Conservation (phyloP, 2,329 filamentous ascomycete species). For the Venturia asperata region DNA sequence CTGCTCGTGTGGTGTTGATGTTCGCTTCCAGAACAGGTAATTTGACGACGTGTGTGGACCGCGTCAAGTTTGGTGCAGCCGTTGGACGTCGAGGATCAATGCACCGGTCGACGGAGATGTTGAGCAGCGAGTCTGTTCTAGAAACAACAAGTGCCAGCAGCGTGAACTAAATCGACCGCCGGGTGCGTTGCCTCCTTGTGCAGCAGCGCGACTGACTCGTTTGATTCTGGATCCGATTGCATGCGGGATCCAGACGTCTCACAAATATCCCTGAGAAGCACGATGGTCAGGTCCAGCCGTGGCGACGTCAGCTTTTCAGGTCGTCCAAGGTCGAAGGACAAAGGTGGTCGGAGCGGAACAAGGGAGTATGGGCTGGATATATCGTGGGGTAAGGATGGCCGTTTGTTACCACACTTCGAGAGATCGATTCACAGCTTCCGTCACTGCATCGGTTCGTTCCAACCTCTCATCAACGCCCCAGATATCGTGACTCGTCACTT, state of each 20-base stretch:
- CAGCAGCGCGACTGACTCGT: not conserved
- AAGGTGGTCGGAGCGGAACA: not conserved
- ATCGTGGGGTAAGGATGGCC: not conserved
- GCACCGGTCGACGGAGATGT: constrained; percentile 21
- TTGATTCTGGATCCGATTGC: constrained; percentile 9
- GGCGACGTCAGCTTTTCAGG: not conserved
- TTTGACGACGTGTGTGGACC: not conserved
- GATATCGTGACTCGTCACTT: constrained; percentile 7
- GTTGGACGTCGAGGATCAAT: not conserved
- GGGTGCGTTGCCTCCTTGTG: not conserved
- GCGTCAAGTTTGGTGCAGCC: constrained; percentile 5
- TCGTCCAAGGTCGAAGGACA: not conserved
- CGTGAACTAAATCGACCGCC: not conserved
- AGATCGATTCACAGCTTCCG: not conserved
- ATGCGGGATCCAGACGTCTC: constrained; percentile 10
- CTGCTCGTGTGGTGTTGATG: not conserved
- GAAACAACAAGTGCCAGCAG: not conserved
- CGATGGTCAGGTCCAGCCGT: not conserved
- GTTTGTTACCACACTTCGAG: not conserved
- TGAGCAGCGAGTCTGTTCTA: not conserved
- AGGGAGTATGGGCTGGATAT: constrained; percentile 3
- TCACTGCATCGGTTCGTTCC: not conserved
- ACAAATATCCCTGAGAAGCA: not conserved
- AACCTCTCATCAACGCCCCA: not conserved
- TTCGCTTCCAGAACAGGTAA: not conserved